Evolutionary conservation across 2,329 filamentous ascomycete species (phyloP).

Genomic region (Orbilia ellipsospora): DNA sequence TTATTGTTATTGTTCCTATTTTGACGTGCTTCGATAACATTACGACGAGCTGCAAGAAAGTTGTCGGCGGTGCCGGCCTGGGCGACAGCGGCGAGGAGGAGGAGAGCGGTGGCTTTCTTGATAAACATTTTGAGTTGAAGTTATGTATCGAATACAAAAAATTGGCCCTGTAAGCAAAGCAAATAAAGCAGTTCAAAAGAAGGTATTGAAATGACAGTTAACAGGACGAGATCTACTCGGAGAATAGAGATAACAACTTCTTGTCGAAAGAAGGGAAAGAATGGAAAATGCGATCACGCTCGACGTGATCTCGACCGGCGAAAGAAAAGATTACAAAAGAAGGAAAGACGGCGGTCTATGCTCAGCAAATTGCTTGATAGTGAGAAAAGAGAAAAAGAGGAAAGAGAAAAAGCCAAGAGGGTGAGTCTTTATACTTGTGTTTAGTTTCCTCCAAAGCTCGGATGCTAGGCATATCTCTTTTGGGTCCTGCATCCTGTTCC

Average conservation of each 20-base stretch:
- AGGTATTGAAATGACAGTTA: slow-evolving; percentile 13
- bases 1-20: slow-evolving; percentile 39
- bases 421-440: slow-evolving; percentile 49
- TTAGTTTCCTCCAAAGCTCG: slow-evolving; percentile 29
- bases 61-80: slow-evolving; percentile 44
- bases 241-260: slow-evolving; percentile 49
- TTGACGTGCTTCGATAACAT: slow-evolving; percentile 47
- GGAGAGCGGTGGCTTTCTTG: slow-evolving; percentile 49
- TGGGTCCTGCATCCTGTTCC: slow-evolving; percentile 34
- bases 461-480: slow-evolving; percentile 34
- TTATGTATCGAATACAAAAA: slow-evolving; percentile 26
- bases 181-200: slow-evolving; percentile 26
- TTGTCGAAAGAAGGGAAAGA: slow-evolving; percentile 55
- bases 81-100: slow-evolving; percentile 47
- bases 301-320: slow-evolving; percentile 55
- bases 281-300: slow-evolving; percentile 53
- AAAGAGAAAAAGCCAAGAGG: slow-evolving; percentile 47
- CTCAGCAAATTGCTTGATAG: slow-evolving; percentile 47
- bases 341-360: slow-evolving; percentile 41
- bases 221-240: slow-evolving; percentile 52
- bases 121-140: slow-evolving; percentile 48
- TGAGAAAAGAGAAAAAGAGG: slow-evolving; percentile 20
- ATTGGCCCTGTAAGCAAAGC: slow-evolving; percentile 31
- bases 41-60: slow-evolving; percentile 30
- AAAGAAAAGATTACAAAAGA: slow-evolving; percentile 33